Conservation (phyloP, 106 monocot species). For the Xerophyta viscosa region DNA sequence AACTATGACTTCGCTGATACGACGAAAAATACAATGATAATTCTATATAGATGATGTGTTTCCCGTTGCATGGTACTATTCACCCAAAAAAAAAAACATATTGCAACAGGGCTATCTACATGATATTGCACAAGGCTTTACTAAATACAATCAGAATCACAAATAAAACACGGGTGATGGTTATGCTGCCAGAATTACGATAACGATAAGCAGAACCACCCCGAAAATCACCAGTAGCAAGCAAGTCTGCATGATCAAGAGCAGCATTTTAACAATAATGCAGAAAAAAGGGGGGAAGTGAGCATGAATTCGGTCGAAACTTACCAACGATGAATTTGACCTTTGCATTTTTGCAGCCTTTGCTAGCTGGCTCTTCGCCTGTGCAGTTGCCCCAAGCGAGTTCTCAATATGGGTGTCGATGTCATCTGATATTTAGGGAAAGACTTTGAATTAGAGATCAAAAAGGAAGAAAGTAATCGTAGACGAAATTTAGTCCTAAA, state of each 20-base stretch:
- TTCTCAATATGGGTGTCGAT: constrained; percentile 62
- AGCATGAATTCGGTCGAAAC: background rate
- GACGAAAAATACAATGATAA: too few relatives aligned
- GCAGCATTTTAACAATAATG: too few relatives aligned
- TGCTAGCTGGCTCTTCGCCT: constrained; percentile 57
- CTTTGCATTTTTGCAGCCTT: constrained; percentile 71
- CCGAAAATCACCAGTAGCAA: constrained; percentile 84
- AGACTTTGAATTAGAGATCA: background rate
- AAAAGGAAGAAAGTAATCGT: background rate
- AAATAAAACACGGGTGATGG: too few relatives aligned
- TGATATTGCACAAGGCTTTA: too few relatives aligned
- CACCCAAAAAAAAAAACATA: too few relatives aligned
- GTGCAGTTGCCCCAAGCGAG: constrained; percentile 43
- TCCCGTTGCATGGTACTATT: too few relatives aligned
- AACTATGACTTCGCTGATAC: too few relatives aligned
- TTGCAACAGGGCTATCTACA: too few relatives aligned
- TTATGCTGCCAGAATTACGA: constrained; percentile 56
- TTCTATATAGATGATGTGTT: too few relatives aligned
- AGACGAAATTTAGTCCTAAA: background rate
- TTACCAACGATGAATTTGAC: constrained; percentile 83
- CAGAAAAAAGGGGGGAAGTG: background rate
- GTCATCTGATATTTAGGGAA: constrained; percentile 85
- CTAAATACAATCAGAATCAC: too few relatives aligned
- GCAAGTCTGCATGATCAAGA: constrained; percentile 48
- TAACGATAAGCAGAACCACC: constrained; percentile 63